phyloP scores from a whole-genome alignment of 2,329 filamentous ascomycete species.

The Curvularia sp. region DNA sequence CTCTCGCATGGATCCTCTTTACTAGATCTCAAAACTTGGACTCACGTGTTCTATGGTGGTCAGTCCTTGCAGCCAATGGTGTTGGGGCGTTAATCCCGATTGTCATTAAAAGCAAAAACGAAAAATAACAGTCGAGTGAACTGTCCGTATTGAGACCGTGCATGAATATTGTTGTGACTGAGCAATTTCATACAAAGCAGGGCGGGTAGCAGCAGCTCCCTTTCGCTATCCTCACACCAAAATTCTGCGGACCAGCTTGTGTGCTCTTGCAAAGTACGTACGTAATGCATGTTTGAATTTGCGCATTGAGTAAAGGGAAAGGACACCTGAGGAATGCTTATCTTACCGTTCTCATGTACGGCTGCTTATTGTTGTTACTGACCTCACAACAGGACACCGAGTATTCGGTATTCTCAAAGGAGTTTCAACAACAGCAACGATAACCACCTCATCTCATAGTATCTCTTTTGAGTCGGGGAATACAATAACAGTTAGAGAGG shows the following conservation, averaged over 20 bases:
- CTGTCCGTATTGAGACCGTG: background rate
- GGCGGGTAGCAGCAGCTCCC: background rate
- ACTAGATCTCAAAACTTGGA: background rate
- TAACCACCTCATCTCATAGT: background rate
- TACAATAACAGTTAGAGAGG: background rate
- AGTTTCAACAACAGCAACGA: background rate
- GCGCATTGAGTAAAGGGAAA: background rate
- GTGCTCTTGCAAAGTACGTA: background rate
- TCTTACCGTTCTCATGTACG: background rate
- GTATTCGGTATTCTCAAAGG: background rate
- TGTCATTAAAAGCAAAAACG: background rate
- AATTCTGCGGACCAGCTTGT: background rate
- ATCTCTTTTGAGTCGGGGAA: background rate
- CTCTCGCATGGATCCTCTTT: background rate
- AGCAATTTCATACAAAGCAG: background rate
- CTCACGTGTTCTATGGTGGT: constrained; percentile 1
- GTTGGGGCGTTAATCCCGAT: constrained; percentile 1
- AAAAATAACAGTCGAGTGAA: background rate
- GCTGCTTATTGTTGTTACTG: background rate
- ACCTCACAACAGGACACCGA: background rate
- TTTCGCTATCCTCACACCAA: background rate
- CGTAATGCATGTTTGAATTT: background rate
- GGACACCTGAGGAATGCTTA: background rate
- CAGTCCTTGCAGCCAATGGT: background rate
- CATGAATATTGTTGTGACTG: background rate